A percentile compares a stretch with the other conserved stretches of the same genome.
Conservation (phyloP, 768 basidiomycete genomes). For the Collybia nuda region DNA sequence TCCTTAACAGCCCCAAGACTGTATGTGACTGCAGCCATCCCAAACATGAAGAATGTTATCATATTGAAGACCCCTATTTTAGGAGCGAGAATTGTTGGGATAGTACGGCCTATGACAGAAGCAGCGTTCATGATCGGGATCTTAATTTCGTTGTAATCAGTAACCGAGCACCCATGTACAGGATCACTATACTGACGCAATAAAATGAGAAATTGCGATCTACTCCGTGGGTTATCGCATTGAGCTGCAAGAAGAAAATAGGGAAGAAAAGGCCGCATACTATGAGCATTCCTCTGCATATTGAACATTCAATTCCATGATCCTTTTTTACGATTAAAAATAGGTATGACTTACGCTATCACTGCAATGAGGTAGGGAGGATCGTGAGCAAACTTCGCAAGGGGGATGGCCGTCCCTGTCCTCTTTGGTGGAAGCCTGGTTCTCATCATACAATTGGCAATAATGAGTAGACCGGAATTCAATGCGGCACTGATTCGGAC, state of each 20-base stretch:
- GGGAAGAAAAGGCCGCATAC: slow-evolving; percentile 43
- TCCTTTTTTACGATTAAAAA: neutral
- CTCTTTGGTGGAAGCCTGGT: slow-evolving; percentile 33
- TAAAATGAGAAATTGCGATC: neutral
- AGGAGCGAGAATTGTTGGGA: slow-evolving; percentile 43
- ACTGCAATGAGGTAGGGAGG: slow-evolving; percentile 24
- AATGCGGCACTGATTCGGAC: slow-evolving; percentile 38
- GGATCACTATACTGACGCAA: neutral
- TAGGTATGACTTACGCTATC: slow-evolving; percentile 11
- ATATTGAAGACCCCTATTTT: slow-evolving; percentile 44
- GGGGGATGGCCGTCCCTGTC: slow-evolving; percentile 17
- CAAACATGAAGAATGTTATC: slow-evolving; percentile 30
- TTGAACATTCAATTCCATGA: neutral
- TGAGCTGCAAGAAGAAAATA: slow-evolving; percentile 35
- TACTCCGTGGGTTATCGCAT: neutral
- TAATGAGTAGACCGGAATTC: slow-evolving; percentile 30
- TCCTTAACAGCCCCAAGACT: slow-evolving; percentile 38
- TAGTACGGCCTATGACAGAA: slow-evolving; percentile 48
- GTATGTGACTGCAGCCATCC: slow-evolving; percentile 34
- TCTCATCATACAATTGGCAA: slow-evolving; percentile 31
- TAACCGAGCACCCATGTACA: neutral
- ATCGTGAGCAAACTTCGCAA: slow-evolving; percentile 28
- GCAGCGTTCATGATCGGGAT: slow-evolving; percentile 56
- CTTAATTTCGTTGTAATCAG: slow-evolving; percentile 20
- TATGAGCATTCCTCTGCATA: slow-evolving; percentile 22